phyloP scores from a whole-genome alignment of 1,284 basidiomycete genomes.

The Spongiforma sp. region DNA sequence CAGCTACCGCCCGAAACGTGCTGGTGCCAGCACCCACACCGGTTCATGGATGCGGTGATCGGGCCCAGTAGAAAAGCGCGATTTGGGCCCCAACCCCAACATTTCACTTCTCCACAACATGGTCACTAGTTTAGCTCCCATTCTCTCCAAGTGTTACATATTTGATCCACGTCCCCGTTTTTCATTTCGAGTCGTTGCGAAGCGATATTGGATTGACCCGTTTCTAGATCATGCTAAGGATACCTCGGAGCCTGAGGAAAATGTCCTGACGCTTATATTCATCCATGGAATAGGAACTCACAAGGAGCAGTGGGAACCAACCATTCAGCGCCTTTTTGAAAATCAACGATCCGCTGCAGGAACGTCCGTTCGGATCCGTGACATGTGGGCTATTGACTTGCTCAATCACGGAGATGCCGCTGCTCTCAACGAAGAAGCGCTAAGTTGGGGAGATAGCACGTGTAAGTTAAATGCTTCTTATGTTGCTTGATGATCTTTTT shows the following conservation, averaged over 20 bases:
- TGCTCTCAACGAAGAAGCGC: slow-evolving; percentile 9
- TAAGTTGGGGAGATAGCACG: not conserved
- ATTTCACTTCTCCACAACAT: not conserved
- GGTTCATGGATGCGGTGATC: too few relatives aligned
- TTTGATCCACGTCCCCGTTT: slow-evolving; percentile 2
- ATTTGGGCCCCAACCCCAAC: too few relatives aligned
- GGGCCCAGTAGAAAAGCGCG: too few relatives aligned
- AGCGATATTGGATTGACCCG: too few relatives aligned
- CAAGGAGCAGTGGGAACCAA: too few relatives aligned
- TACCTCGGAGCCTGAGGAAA: not conserved
- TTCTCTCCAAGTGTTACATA: too few relatives aligned
- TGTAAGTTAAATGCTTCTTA: not conserved
- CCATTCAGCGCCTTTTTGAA: too few relatives aligned
- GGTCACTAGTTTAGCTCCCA: not conserved
- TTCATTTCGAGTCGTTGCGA: slow-evolving; percentile 2
- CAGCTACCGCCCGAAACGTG: too few relatives aligned
- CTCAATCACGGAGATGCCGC: slow-evolving; percentile 11
- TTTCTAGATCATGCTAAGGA: not conserved
- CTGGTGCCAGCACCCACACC: too few relatives aligned
- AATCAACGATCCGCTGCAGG: not conserved
- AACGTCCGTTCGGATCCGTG: not conserved
- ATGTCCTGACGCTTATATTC: not conserved
- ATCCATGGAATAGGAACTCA: not conserved
- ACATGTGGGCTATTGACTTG: slow-evolving; percentile 11
- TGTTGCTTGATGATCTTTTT: not conserved